Evolutionary conservation across 495 filamentous ascomycete species (phyloP).

Genomic region (Patellaria atrata): DNA sequence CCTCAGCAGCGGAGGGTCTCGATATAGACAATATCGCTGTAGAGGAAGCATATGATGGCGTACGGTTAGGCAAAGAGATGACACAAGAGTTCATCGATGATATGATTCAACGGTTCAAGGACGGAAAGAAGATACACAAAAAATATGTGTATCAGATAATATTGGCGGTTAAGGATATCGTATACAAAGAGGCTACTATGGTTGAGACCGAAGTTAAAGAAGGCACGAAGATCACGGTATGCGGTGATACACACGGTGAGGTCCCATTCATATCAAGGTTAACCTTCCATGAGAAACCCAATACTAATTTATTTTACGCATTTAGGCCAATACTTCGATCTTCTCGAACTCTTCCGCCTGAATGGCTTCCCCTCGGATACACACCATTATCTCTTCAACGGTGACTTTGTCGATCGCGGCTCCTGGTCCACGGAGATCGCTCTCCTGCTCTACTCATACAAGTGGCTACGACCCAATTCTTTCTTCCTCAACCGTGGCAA

Average conservation of each 20-base stretch:
- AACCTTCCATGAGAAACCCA: background rate
- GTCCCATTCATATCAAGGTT: slow-evolving; percentile 2
- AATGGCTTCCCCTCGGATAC: slow-evolving; percentile 73
- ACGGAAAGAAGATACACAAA: slow-evolving; percentile 81
- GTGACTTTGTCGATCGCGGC: slow-evolving; percentile 95
- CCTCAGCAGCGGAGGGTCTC: slow-evolving; percentile 78
- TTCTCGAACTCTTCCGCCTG: slow-evolving; percentile 88
- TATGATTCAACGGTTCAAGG: slow-evolving; percentile 92
- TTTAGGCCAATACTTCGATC: slow-evolving; percentile 89
- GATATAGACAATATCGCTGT: slow-evolving; percentile 75
- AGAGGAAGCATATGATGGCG: slow-evolving; percentile 75
- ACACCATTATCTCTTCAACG: slow-evolving; percentile 94
- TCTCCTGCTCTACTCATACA: slow-evolving; percentile 86
- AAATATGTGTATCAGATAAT: slow-evolving; percentile 98
- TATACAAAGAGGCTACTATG: slow-evolving; percentile 91
- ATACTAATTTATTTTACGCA: background rate
- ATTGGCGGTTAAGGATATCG: slow-evolving; percentile 72
- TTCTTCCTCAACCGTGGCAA: slow-evolving; percentile 98
- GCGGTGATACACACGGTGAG: slow-evolving; percentile 90
- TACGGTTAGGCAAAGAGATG: slow-evolving; percentile 66
- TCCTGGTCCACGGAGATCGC: slow-evolving; percentile 97
- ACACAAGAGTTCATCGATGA: slow-evolving; percentile 91
- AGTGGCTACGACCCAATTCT: slow-evolving; percentile 73
- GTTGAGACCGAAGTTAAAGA: slow-evolving; percentile 75
- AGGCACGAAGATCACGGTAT: slow-evolving; percentile 75